phyloP scores from a whole-genome alignment of 768 basidiomycete species.

The Phallus indusiatus region DNA sequence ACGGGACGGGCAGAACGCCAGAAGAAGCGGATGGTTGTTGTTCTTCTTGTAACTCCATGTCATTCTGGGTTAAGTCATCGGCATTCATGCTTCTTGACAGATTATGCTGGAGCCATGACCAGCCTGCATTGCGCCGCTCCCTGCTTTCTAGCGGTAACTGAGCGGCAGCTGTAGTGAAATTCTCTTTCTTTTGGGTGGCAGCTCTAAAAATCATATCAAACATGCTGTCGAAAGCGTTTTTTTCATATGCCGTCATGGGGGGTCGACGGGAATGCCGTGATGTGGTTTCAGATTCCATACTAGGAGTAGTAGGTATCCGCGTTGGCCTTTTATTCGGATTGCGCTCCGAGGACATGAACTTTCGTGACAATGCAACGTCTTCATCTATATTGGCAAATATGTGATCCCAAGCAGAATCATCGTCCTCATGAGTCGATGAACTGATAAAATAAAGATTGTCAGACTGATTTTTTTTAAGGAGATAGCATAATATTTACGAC shows the following conservation, averaged over 20 bases:
- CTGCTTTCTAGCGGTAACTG: neutral
- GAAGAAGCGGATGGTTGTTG: conserved; percentile 5
- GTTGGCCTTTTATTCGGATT: neutral
- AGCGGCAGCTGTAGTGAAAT: neutral
- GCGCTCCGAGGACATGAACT: conserved; percentile 13
- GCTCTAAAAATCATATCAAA: conserved; percentile 63
- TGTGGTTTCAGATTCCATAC: conserved; percentile 11
- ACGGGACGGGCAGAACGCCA: conserved; percentile 16
- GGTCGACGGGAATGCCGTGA: conserved; percentile 30
- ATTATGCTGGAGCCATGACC: neutral
- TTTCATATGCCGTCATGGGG: conserved; percentile 60
- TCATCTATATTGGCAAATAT: conserved; percentile 40
- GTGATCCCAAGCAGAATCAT: conserved; percentile 37
- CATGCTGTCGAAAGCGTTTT: conserved; percentile 59
- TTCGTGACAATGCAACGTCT: conserved; percentile 14
- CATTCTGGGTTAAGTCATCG: neutral
- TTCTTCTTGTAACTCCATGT: neutral
- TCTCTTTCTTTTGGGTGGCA: conserved; percentile 22
- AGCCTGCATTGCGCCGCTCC: neutral
- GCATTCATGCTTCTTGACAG: neutral
- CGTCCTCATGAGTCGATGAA: neutral
- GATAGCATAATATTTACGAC: neutral
- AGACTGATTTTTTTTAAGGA: neutral
- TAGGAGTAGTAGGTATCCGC: conserved; percentile 3
- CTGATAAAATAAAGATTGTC: neutral